Evolutionary conservation across 352 stramenopile genomes (phyloP), one percentile per base, ranked within the genome.

Genomic region (Poterioochromonas sp.): DNA sequence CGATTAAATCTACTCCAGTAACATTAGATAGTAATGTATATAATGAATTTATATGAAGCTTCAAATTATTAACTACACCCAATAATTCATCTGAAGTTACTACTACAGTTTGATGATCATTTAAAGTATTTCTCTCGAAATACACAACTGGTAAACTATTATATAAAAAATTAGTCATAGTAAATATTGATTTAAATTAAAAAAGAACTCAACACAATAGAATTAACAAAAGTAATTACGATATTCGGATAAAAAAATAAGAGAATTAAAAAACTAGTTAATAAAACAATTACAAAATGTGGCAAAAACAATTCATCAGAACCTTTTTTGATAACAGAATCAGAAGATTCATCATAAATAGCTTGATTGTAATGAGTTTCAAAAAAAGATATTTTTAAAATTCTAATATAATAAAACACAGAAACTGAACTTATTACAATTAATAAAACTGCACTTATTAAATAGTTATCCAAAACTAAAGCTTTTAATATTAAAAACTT

Each of bases 281-380:
- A 85, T 74, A 64, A 83, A 82, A 86, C 86, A 86, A 78, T 83
- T 84, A 78, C 18, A 71, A 71, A 71, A 71, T 40, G 32, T 40
- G 15, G 18, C 32, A 44, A 44, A 44, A 43, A 71, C 32, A 79
- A 83, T 70, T 79, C 85, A 87, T 84, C 85, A 86, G 76, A 77
- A 78, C 82, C 84, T 86, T 87, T 87, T 82, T 84, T 77, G 79
- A 68, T 77, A 77, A 81, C 73, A 82, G 44, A 85, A 69, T 79
- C 69, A 80, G 84, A 82, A 79, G 79, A 81, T 82, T 85, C 80
- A 58, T 80, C 79, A 82, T 83, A 85, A 79, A 80, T 85, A 65
- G 81, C 84, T 53, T 82, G 71, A 85, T 84, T 82, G 85, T 85
- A 85, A 78, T 85, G 77, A 85, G 84, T 80, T 85, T 74, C 71